These are phyloP conservation scores for Chlamydomonas incerta DNA, from an alignment of 139 green algal species.

Conservation along the genomic window DNA sequence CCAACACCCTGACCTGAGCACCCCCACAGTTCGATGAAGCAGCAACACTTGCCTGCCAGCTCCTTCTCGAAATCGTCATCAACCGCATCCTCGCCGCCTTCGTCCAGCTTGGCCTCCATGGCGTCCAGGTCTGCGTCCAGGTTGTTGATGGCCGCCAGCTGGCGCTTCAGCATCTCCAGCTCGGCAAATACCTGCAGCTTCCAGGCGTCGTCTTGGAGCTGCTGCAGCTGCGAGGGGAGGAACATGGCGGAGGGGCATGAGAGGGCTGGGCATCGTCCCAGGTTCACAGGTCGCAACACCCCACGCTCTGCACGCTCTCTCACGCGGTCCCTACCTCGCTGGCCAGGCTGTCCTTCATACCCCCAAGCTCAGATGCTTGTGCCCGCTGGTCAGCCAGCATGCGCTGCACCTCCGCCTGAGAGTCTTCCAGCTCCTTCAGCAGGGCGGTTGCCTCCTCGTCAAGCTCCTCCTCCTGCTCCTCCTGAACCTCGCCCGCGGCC, in stretches of 20 bases:
- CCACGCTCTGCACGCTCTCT: no score
- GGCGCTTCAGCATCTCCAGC: slow-evolving; percentile 54
- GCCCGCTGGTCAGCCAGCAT: slow-evolving; percentile 45
- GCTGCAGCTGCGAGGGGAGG: slow-evolving; percentile 46
- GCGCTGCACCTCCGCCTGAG: slow-evolving; percentile 50
- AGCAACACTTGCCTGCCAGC: neutral
- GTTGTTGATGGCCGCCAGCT: slow-evolving; percentile 48
- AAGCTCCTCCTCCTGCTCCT: neutral
- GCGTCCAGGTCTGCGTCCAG: slow-evolving; percentile 55
- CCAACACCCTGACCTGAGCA: neutral
- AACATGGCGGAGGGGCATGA: no score
- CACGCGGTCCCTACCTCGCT: slow-evolving; percentile 30
- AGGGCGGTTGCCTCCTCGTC: slow-evolving; percentile 38
- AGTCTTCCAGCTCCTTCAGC: slow-evolving; percentile 41
- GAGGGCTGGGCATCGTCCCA: no score
- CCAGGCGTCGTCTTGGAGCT: slow-evolving; percentile 57
- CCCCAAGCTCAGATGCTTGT: slow-evolving; percentile 43
- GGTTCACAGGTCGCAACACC: neutral
- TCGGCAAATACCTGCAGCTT: slow-evolving; percentile 54
- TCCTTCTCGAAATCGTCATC: neutral
- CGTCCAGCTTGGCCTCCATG: slow-evolving; percentile 50
- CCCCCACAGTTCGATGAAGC: neutral
- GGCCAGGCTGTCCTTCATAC: slow-evolving; percentile 48
- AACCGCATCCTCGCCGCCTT: neutral
- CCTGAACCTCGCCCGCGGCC: neutral